phyloP scores from a whole-genome alignment of 495 filamentous ascomycete species.

The Pyrenula aspistea region DNA sequence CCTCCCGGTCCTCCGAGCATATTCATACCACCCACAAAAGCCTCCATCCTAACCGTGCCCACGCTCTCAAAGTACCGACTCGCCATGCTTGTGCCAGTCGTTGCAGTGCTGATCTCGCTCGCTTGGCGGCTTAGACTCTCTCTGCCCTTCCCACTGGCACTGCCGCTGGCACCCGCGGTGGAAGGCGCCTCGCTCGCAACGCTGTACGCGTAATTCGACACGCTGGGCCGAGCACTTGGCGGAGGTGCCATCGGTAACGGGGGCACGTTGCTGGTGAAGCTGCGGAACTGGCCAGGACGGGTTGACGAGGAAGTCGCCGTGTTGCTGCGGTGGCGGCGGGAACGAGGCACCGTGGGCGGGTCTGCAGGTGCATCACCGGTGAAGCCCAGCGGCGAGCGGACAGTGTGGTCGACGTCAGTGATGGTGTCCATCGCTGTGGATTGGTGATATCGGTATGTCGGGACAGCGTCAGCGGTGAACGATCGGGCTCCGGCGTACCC shows the following conservation, averaged over 20 bases:
- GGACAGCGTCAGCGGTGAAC: conserved; percentile 19
- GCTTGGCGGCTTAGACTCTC: conserved; percentile 30
- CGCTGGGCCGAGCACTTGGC: conserved; percentile 9
- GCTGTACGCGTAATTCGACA: not conserved
- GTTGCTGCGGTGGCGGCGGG: conserved; percentile 67
- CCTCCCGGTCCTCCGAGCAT: too few relatives aligned
- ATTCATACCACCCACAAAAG: conserved; percentile 55
- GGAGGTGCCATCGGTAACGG: conserved; percentile 24
- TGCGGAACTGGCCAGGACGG: conserved; percentile 45
- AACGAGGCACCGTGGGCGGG: conserved; percentile 69
- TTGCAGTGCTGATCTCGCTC: conserved; percentile 15
- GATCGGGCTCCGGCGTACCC: conserved; percentile 23
- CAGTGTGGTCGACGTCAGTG: not conserved
- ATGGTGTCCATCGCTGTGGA: not conserved
- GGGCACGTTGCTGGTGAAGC: conserved; percentile 52
- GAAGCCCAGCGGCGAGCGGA: conserved; percentile 1
- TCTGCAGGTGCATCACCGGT: conserved; percentile 44
- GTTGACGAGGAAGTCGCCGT: conserved; percentile 61
- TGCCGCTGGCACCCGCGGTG: conserved; percentile 35
- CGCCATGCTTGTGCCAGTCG: not conserved
- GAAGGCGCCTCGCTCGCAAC: conserved; percentile 9
- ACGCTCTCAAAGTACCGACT: conserved; percentile 46
- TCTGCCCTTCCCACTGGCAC: conserved; percentile 34
- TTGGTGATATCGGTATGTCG: not conserved
- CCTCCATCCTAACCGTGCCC: conserved; percentile 93